phyloP scores from a whole-genome alignment of 768 basidiomycete species.

The Trametes elegans region DNA sequence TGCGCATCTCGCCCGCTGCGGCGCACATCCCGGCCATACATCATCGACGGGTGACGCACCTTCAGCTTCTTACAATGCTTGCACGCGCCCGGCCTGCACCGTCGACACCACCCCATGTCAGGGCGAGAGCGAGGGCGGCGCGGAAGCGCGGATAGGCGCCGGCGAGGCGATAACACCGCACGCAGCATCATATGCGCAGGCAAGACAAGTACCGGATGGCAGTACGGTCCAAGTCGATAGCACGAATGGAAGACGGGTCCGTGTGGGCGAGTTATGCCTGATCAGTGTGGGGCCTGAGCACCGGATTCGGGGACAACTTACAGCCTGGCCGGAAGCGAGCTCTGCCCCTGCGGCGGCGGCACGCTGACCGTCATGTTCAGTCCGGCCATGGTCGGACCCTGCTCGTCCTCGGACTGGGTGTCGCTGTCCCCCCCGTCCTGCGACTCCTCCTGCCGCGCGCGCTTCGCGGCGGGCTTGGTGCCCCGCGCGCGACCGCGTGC shows the following conservation, averaged over 20 bases:
- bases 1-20: background rate
- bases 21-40: slow-evolving; percentile 4
- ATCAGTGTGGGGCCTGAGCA: background rate
- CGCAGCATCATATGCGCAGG: background rate
- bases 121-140: background rate
- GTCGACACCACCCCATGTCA: background rate
- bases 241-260: background rate
- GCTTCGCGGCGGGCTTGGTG: slow-evolving; percentile 5
- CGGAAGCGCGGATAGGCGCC: slow-evolving; percentile 4
- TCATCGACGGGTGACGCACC: slow-evolving; percentile 42
- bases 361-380: slow-evolving; percentile 18
- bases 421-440: slow-evolving; percentile 17
- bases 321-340: slow-evolving; percentile 20
- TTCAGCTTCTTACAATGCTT: slow-evolving; percentile 87
- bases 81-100: slow-evolving; percentile 72
- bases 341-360: slow-evolving; percentile 18
- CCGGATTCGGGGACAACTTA: slow-evolving; percentile 8
- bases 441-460: slow-evolving; percentile 8
- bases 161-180: slow-evolving; percentile 7
- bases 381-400: background rate
- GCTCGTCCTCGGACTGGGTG: slow-evolving; percentile 21
- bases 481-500: background rate
- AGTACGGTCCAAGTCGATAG: background rate
- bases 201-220: slow-evolving; percentile 9
- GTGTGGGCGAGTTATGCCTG: background rate